These are phyloP conservation scores for Crithidia expoeki DNA, from an alignment of 208 protist genomes.

Conservation along the genomic window DNA sequence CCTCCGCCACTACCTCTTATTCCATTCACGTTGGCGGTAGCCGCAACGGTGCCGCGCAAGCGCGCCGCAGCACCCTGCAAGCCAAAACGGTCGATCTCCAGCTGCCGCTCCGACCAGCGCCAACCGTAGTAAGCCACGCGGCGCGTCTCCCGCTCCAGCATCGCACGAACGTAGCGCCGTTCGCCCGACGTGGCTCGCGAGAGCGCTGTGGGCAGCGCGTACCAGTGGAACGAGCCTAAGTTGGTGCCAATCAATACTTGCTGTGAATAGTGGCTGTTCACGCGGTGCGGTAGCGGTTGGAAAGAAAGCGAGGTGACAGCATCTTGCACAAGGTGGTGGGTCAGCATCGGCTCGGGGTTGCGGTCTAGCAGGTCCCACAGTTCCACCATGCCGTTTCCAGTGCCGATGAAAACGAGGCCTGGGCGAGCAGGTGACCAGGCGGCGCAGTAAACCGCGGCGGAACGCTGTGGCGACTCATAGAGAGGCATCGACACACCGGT, in stretches of 20 bases:
- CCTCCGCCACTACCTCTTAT: not conserved
- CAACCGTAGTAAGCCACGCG: conserved; percentile 86
- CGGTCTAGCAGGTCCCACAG: conserved; percentile 93
- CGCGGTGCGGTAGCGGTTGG: conserved; percentile 66
- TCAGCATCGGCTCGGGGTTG: conserved; percentile 83
- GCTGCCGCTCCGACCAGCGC: conserved; percentile 78
- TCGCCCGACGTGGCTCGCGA: conserved; percentile 79
- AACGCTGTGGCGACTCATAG: conserved; percentile 65
- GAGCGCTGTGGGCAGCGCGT: conserved; percentile 81
- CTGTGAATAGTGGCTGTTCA: conserved; percentile 66
- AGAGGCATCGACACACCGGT: conserved; percentile 69
- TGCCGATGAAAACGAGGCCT: conserved; percentile 81
- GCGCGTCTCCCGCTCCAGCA: conserved; percentile 89
- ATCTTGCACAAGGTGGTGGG: conserved; percentile 90
- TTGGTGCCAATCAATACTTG: conserved; percentile 86
- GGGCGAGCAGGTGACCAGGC: conserved; percentile 86
- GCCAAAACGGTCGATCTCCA: conserved; percentile 85
- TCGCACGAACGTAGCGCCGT: conserved; percentile 72
- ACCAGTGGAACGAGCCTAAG: conserved; percentile 90
- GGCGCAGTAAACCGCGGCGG: conserved; percentile 67
- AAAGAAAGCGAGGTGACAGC: conserved; percentile 89
- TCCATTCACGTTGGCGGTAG: not conserved
- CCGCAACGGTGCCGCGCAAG: conserved; percentile 32
- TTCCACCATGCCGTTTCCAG: conserved; percentile 79
- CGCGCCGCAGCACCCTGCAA: conserved; percentile 33